phyloP scores from a whole-genome alignment of 768 basidiomycete genomes.

The Serpula lacrymans region DNA sequence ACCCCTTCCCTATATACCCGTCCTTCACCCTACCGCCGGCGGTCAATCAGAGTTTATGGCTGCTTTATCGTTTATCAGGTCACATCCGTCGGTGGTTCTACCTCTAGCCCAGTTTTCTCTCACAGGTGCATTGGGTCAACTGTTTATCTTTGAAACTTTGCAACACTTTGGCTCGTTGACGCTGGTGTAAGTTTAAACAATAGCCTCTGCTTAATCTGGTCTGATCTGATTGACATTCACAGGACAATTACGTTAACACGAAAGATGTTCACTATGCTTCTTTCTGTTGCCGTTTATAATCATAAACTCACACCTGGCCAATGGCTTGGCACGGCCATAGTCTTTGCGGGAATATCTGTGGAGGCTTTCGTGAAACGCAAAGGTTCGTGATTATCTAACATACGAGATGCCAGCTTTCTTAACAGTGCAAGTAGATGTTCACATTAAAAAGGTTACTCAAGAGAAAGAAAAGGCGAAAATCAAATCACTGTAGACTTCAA shows the following conservation, averaged over 20 bases:
- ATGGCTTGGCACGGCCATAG: conserved; percentile 89
- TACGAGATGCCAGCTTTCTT: conserved; percentile 3
- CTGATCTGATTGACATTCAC: conserved; percentile 12
- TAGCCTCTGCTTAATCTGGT: conserved; percentile 1
- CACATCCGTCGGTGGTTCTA: conserved; percentile 69
- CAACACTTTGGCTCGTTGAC: conserved; percentile 90
- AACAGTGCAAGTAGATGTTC: conserved; percentile 52
- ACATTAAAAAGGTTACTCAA: conserved; percentile 73
- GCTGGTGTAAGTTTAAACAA: conserved; percentile 69
- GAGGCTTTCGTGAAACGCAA: conserved; percentile 90
- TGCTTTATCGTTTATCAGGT: conserved; percentile 69
- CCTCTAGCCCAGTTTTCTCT: conserved; percentile 84
- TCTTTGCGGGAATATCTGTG: conserved; percentile 93
- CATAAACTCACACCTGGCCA: conserved; percentile 83
- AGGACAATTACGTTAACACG: conserved; percentile 95
- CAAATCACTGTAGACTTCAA: conserved; percentile 58
- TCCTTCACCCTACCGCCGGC: conserved; percentile 66
- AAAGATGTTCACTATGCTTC: conserved; percentile 96
- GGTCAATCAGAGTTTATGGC: conserved; percentile 60
- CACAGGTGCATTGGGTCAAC: conserved; percentile 90
- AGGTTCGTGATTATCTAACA: conserved; percentile 44
- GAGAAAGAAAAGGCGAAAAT: conserved; percentile 84
- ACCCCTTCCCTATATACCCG: conserved; percentile 78
- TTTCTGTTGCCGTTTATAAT: conserved; percentile 90
- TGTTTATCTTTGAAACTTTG: conserved; percentile 97